Evolutionary conservation across 2,329 filamentous ascomycete species (phyloP), one percentile per base, ranked within the genome.

Genomic region (Fusarium hainanense): DNA sequence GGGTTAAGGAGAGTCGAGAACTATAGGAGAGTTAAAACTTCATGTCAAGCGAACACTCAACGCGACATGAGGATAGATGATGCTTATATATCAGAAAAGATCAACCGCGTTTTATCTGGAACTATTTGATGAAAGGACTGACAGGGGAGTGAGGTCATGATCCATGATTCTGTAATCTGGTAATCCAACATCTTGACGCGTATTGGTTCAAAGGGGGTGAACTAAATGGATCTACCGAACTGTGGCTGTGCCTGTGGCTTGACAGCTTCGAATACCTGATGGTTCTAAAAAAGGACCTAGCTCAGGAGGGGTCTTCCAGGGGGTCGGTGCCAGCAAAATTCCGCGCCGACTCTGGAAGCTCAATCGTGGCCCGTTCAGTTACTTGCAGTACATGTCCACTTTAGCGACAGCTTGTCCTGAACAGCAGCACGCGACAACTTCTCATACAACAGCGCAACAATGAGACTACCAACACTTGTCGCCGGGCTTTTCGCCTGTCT

Each of bases 401-500:
- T 60, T 75, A 54, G 76, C 74, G 75, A 76, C 74, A 76, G 71
- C 67, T 75, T 77, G 74, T 74, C 71, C 70, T 74, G 57, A 74
- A 74, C 68, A 71, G 70, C 74, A 76, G 70, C 74, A 76, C 74
- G 73, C 75, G 73, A 78, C 70, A 74, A 75, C 57, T 50, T 63
- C 66, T 61, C 55, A 60, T 64, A 66, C 59, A 68, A 63, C 60
- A 66, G 56, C 64, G 69, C 74, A 75, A 77, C 76, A 52, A 94
- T 94, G 92, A 91, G 88, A 83, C 80, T 90, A 71, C 83, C 85
- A 68, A 81, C 86, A 70, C 75, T 92, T 66, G 82, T 89, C 56
- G 84, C 87, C 74, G 89, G 91, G 83, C 86, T 96, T 56, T 78
- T 97, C 79, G 92, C 92, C 83, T 89, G 87, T 76, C 81, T 93